Conservation (phyloP, 306 rosid genomes). For the Sechiopsis laciniata region DNA sequence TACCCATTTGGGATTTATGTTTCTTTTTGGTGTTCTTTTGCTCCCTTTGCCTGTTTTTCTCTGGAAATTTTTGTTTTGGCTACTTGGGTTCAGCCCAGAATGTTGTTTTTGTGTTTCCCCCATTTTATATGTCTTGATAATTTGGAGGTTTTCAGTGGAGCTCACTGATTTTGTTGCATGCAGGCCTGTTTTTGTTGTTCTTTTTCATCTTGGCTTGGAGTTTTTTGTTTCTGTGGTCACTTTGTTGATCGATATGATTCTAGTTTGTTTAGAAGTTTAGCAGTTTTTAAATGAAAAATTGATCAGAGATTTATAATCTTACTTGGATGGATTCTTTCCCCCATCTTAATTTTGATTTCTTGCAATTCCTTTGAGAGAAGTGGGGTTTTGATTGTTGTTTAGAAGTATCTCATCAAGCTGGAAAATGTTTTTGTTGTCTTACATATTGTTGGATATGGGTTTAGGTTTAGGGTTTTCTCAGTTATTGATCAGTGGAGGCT, state of each 20-base stretch:
- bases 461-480: slow-evolving; percentile 12
- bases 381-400: not conserved
- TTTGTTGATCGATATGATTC: not conserved
- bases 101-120: not conserved
- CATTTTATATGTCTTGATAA: not conserved
- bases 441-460: not conserved
- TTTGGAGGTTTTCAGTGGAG: not conserved
- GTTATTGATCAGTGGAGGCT: slow-evolving; percentile 5
- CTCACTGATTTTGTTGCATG: slow-evolving; percentile 44
- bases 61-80: not conserved
- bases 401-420: not conserved
- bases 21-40: not conserved
- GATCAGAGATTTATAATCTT: not conserved
- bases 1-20: slow-evolving; percentile 13
- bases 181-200: slow-evolving; percentile 27
- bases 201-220: not conserved
- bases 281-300: not conserved
- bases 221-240: not conserved
- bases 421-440: not conserved
- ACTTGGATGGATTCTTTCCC: not conserved
- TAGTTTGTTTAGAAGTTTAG: not conserved
- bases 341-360: not conserved
- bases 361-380: not conserved
- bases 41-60: not conserved
- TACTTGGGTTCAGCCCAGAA: slow-evolving; percentile 7